A percentile compares a stretch with the other conserved stretches of the same genome.
These are phyloP conservation scores for Fonsecaea nubica DNA, from an alignment of 2,329 filamentous ascomycete genomes.

Conservation along the genomic window DNA sequence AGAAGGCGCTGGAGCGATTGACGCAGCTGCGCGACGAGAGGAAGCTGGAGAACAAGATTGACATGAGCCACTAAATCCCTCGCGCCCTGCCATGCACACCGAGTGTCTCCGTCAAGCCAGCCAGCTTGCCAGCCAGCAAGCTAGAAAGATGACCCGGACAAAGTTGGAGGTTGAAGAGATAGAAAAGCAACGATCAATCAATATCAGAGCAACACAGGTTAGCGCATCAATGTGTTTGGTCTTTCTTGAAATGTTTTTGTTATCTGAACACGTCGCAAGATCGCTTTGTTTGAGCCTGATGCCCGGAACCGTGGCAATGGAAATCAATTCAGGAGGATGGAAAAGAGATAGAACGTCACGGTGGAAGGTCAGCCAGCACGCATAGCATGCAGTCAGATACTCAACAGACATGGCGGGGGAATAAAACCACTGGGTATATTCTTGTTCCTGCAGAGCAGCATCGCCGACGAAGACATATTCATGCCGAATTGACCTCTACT, in stretches of 20 bases:
- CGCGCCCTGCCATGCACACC: too few species aligned
- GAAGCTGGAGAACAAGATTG: conserved; percentile 48
- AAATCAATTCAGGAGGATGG: neutral
- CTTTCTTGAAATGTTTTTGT: neutral
- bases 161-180: neutral
- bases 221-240: neutral
- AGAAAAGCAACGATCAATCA: neutral
- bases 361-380: neutral
- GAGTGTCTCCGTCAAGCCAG: neutral
- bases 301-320: neutral
- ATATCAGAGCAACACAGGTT: neutral
- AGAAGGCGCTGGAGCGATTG: conserved; percentile 64
- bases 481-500: neutral
- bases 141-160: neutral
- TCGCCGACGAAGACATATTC: neutral
- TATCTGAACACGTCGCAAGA: neutral
- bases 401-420: neutral
- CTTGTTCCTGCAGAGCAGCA: neutral
- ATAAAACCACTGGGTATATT: neutral
- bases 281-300: neutral
- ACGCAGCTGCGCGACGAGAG: conserved; percentile 54
- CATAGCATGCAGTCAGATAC: neutral
- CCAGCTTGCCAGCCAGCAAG: neutral
- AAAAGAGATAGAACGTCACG: neutral
- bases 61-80: conserved; percentile 33